Conservation (phyloP, 2,329 filamentous ascomycete genomes). For the Penicillium brasilianum region DNA sequence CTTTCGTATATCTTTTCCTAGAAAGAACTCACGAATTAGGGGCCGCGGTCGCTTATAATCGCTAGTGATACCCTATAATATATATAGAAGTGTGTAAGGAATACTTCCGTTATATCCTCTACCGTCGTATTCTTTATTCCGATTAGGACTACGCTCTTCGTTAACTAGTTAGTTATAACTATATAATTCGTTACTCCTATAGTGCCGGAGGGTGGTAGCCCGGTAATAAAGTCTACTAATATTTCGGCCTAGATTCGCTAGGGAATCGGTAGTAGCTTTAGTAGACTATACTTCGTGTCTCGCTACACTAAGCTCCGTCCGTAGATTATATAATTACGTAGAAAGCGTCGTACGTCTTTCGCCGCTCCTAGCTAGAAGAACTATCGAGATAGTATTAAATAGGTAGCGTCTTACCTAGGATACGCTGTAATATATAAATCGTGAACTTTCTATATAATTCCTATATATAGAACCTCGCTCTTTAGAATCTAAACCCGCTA, state of each 20-base stretch:
- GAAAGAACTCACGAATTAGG: background rate
- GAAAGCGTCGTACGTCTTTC: background rate
- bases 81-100: constrained; percentile 4
- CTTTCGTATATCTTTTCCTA: background rate
- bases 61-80: background rate
- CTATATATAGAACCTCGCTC: background rate
- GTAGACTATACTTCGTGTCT: constrained; percentile 3
- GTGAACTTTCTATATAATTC: constrained; percentile 1
- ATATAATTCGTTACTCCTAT: constrained; percentile 2
- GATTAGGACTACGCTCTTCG: constrained; percentile 1
- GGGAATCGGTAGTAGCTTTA: constrained; percentile 2
- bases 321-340: constrained; percentile 8
- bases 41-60: background rate
- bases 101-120: background rate
- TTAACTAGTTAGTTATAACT: constrained; percentile 2
- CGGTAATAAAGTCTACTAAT: no score
- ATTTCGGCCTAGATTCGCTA: no score
- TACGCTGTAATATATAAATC: background rate
- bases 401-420: background rate
- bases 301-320: constrained; percentile 2
- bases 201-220: background rate
- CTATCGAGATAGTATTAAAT: background rate
- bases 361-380: constrained; percentile 2
- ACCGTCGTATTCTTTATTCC: background rate
- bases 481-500: background rate